phyloP scores from a whole-genome alignment of 176 grass and related monocot species.

The Raddia distichophylla region DNA sequence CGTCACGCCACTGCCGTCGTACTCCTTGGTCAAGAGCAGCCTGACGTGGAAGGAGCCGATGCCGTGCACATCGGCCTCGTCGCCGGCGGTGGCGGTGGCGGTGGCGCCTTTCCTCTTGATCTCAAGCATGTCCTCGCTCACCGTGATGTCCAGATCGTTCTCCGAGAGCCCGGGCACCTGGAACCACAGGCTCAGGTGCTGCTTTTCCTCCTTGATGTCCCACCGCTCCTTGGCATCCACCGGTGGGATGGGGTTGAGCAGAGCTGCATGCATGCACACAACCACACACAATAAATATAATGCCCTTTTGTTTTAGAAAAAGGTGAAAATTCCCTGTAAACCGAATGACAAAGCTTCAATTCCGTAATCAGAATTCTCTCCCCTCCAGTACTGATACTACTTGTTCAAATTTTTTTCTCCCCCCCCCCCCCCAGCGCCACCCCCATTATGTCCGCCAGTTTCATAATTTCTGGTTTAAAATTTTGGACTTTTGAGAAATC shows the following conservation, averaged over 20 bases:
- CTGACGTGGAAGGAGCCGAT: slow-evolving; percentile 37
- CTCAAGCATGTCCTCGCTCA: slow-evolving; percentile 15
- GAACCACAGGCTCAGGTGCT: slow-evolving; percentile 29
- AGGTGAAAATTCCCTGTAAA: too few relatives aligned
- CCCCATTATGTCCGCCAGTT: too few relatives aligned
- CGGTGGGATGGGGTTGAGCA: slow-evolving; percentile 7
- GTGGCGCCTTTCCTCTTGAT: slow-evolving; percentile 29
- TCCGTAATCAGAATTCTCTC: too few relatives aligned
- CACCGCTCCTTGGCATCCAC: slow-evolving; percentile 40
- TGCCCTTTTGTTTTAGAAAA: too few relatives aligned
- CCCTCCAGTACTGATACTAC: too few relatives aligned
- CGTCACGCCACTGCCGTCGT: background rate
- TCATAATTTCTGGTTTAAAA: too few relatives aligned
- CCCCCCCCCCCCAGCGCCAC: too few relatives aligned
- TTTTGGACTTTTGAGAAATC: too few relatives aligned
- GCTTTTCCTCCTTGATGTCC: slow-evolving; percentile 35
- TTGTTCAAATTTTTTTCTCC: too few relatives aligned
- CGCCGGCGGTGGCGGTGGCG: background rate
- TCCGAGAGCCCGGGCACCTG: slow-evolving; percentile 39
- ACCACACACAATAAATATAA: too few relatives aligned
- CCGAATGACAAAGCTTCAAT: too few relatives aligned
- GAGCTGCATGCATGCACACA: background rate
- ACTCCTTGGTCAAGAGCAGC: slow-evolving; percentile 38
- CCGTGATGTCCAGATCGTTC: slow-evolving; percentile 25
- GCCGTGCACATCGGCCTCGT: slow-evolving; percentile 9